Base-by-base conservation (phyloP, 768 basidiomycete species). In the Chalciporus chontae region DNA sequence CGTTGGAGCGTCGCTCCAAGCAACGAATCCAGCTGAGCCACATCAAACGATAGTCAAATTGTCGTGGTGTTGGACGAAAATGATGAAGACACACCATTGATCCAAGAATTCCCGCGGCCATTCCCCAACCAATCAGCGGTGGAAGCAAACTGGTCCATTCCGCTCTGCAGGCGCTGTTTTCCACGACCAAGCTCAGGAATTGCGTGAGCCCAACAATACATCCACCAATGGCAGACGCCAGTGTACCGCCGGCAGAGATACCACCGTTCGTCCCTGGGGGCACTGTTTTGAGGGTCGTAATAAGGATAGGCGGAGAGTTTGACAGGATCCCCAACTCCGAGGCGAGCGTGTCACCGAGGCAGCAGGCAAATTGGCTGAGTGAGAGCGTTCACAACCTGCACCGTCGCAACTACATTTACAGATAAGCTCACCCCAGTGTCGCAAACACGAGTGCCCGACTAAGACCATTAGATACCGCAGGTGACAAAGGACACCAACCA, bases 181-280 rank as follows among this genome's bases (percentile, higher is more conserved):
- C 90, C 26, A 81, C 50, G 15, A 83, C 44, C 26, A 94, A 63
- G 24, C 76, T 74, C 15, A 70, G 45, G 18, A 77, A 78, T 62
- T 89, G 76, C 8, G 80, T 73, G 11, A 76, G 42, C 5, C 92
- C 94, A 57, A 95, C 83, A 4, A 85, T 55, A 3, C 74, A 60
- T 0, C 94, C 94, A 1, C 94, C 94, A 1, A 74, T 65, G 13
- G 84, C 68, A 1, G 89, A 91, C 8, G 85, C 84, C 14, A 80
- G 56, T 3, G 90, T 89, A 14, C 94, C 94, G 38, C 80, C 77
- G 3, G 78, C 48, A 5, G 90, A 88, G 51, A 96, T 78, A 0
- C 78, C 94, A 3, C 94, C 94, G 59, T 97, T 96, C 9, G 94
- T 96, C 3, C 94, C 94, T 2, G 85, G 84, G 2, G 93, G 93